Evolutionary conservation across 345 rosid genomes (phyloP), one percentile per base, ranked within the genome.

Genomic region (Populus pruinosa): DNA sequence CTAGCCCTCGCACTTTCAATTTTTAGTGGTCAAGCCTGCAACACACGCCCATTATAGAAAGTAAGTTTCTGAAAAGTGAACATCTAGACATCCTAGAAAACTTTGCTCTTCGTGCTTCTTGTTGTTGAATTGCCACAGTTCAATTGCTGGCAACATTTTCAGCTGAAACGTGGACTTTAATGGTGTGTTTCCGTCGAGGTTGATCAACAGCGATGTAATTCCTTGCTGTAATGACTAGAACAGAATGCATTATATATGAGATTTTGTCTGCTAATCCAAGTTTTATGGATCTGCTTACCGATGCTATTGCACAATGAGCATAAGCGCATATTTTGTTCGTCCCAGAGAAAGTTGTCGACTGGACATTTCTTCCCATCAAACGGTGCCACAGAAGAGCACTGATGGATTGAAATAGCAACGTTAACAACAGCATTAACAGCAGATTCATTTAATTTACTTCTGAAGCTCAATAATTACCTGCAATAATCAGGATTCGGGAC

Each of bases 361-460:
- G 76, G 39, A 79, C 87, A 12, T 67, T 59, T 67, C 78, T 80
- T 77, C 90, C 90, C 88, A 87, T 87, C 69, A 87, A 80, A 3
- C 81, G 85, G 69, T 85, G 87, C 90, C 90, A 85, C 11, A 87
- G 87, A 72, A 87, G 88, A 12, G 90, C 88, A 73, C 90, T 87
- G 76, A 47, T 70, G 21, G 44, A 31, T 33, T n/a, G n/a, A 23
- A 50, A 20, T 20, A 70, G 35, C 5, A 44, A 41, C 10, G 29
- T n/a, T 13, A 43, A 39, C 18, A 35, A 1, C 27, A 67, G 55
- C 1, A 33, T 11, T 5, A 43, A 6, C 18, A 5, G 36, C 6
- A 27, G 31, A 14, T 5, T 31, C 36, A 29, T 65, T 65, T 25
- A 31, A 16, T 31, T 11, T 17, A 53, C 59, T 18, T 18, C 21